Percentiles rank a stretch among this genome's conserved stretches.
Conservation (phyloP, 1,139 yeast genomes). For the Pneumocystis sp. region DNA sequence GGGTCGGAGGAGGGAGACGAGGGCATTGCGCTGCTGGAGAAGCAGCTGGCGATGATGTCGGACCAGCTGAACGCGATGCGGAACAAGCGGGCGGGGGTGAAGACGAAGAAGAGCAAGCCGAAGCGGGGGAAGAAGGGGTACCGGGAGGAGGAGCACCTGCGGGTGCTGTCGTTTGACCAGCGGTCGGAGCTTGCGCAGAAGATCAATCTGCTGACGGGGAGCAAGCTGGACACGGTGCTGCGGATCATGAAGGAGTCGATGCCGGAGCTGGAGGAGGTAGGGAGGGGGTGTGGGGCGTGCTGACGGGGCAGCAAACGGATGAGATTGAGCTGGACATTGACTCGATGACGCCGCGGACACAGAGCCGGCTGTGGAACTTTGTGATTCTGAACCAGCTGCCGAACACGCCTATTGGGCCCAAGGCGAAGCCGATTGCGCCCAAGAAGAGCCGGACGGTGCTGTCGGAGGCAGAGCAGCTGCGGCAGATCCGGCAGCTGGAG, state of each 20-base stretch:
- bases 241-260: slow-evolving; percentile 76
- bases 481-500: slow-evolving; percentile 16
- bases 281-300: background rate
- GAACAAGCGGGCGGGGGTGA: slow-evolving; percentile 1
- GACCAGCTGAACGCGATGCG: slow-evolving; percentile 35
- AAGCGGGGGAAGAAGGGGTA: slow-evolving; percentile 6
- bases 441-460: slow-evolving; percentile 41
- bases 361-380: slow-evolving; percentile 67
- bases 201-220: slow-evolving; percentile 60
- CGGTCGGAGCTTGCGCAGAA: slow-evolving; percentile 84
- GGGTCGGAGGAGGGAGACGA: slow-evolving; percentile 63
- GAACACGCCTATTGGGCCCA: slow-evolving; percentile 13
- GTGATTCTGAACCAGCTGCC: slow-evolving; percentile 39
- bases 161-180: slow-evolving; percentile 65
- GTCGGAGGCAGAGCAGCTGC: slow-evolving; percentile 38
- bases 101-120: slow-evolving; percentile 2
- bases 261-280: slow-evolving; percentile 34
- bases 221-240: slow-evolving; percentile 68
- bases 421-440: slow-evolving; percentile 16
- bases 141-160: slow-evolving; percentile 11
- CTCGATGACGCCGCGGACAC: slow-evolving; percentile 71
- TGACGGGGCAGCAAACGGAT: slow-evolving; percentile 35
- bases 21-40: slow-evolving; percentile 77
- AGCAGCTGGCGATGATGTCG: slow-evolving; percentile 69
- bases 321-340: slow-evolving; percentile 94